These are phyloP conservation scores for Astragalus glycyphyllos DNA, from an alignment of 306 rosid species.

Conservation along the genomic window DNA sequence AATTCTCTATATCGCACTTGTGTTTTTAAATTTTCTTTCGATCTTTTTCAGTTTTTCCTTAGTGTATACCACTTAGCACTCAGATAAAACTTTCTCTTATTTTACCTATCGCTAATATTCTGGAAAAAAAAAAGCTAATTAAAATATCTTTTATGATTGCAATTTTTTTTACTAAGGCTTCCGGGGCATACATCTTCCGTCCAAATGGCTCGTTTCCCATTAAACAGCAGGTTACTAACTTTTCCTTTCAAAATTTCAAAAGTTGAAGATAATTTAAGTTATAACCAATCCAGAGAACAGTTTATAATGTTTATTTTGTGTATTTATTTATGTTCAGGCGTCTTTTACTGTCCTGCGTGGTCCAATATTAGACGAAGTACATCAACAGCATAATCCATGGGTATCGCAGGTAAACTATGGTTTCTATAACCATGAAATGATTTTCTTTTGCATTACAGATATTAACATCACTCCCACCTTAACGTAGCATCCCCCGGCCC, in stretches of 20 bases:
- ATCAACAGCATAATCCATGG: conserved; percentile 61
- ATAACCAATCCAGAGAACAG: conserved; percentile 8
- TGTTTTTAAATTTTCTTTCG: no score
- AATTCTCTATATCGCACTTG: no score
- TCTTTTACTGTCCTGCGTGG: conserved; percentile 56
- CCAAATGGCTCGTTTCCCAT: conserved; percentile 59
- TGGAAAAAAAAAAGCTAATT: conserved; percentile 17
- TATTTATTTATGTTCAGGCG: conserved; percentile 40
- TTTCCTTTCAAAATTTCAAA: conserved; percentile 26
- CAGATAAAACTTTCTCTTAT: conserved; percentile 6
- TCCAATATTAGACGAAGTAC: conserved; percentile 66
- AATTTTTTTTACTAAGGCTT: conserved; percentile 45
- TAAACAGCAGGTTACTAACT: conserved; percentile 49
- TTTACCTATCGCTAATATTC: conserved; percentile 7
- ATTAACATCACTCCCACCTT: neutral
- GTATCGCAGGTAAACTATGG: conserved; percentile 58
- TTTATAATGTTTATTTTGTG: conserved; percentile 30
- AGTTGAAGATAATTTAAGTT: conserved; percentile 26
- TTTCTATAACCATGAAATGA: conserved; percentile 4
- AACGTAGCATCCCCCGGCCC: neutral
- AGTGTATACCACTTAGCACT: neutral
- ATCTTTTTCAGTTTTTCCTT: conserved; percentile 26
- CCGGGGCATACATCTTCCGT: conserved; percentile 67
- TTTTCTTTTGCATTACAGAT: neutral
- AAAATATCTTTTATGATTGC: conserved; percentile 33